Base-by-base conservation (phyloP, 805 yeast genomes). In the Kuraishia piskuri region DNA sequence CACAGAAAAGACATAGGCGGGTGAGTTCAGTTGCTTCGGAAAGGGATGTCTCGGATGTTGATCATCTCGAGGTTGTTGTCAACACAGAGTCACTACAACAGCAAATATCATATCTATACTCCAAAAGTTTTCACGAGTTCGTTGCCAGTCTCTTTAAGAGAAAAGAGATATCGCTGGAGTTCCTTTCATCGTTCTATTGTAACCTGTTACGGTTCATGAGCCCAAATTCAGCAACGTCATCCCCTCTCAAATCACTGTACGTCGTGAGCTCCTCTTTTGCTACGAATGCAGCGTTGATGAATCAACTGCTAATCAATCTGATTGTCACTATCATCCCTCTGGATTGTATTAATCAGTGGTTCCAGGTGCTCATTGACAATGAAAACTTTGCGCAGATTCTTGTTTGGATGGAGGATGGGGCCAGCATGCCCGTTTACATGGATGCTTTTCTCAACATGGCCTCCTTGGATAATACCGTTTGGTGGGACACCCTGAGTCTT, bases 401-500 rank as follows among this genome's bases (percentile, higher is more conserved):
- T 21, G 49, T 58, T 1, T 53, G 56, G 22, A 50, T 59, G 14
- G 61, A 59, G 22, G 60, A 59, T 46, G 55, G 55, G 5, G 48
- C 53, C 8, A 56, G 56, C 23, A 48, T 51, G 19, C 31, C 58
- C 10, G 47, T 25, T 20, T 57, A 52, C 17, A 31, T 31, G 19
- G 47, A 45, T 45, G 47, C 47, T 3, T 45, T 45, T 45, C 14
- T 45, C 4, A 22, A 47, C 9, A 6, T 31, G 17, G 40, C 40
- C 14, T 31, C 40, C 9, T 5, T n/a, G 7, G 40, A 20, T 4
- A 23, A 23, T n/a, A 10, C 17, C 25, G 6, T 20, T 56, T 59
- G 73, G 65, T 68, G 72, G 62, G 61, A 57, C n/a, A 63, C 72
- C 54, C 62, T 86, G 1, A 72, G 69, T 48, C 62, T 84, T 0